Conservation (phyloP, 768 basidiomycete genomes). For the Zangia roseola region DNA sequence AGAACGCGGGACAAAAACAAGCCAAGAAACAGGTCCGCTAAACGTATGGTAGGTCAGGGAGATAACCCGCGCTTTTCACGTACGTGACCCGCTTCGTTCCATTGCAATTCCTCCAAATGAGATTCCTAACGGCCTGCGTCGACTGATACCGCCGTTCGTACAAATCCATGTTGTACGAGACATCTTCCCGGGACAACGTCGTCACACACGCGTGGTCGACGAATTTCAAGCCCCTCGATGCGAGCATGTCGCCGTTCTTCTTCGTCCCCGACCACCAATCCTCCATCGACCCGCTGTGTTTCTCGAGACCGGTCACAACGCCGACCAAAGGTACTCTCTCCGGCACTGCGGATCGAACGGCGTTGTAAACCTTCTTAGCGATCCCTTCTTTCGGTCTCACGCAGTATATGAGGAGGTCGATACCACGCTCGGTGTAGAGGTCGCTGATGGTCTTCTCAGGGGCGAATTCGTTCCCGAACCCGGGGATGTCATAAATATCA, state of each 20-base stretch:
- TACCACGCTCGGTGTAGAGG: slow-evolving; percentile 31
- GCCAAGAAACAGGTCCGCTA: not conserved
- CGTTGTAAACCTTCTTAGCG: slow-evolving; percentile 24
- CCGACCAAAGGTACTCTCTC: slow-evolving; percentile 38
- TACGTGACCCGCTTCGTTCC: slow-evolving; percentile 31
- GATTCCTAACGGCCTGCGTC: slow-evolving; percentile 23
- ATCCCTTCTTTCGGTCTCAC: slow-evolving; percentile 30
- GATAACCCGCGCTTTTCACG: slow-evolving; percentile 30
- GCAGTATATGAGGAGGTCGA: slow-evolving; percentile 33
- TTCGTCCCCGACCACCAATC: slow-evolving; percentile 32
- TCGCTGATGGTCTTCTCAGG: slow-evolving; percentile 26
- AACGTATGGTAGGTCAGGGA: slow-evolving; percentile 25
- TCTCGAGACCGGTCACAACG: slow-evolving; percentile 38
- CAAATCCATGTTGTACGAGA: slow-evolving; percentile 33
- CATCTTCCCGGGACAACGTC: slow-evolving; percentile 32
- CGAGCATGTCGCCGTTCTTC: slow-evolving; percentile 36
- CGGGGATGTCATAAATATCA: slow-evolving; percentile 32
- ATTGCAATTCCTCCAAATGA: slow-evolving; percentile 31
- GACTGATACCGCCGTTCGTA: slow-evolving; percentile 31
- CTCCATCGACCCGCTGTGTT: slow-evolving; percentile 31
- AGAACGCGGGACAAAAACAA: not conserved
- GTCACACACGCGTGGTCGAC: slow-evolving; percentile 44
- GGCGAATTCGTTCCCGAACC: slow-evolving; percentile 21
- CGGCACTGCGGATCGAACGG: slow-evolving; percentile 27
- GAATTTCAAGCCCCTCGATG: slow-evolving; percentile 33